These are phyloP conservation scores for Wickerhamomyces ciferrii DNA, from an alignment of 805 yeast genomes.

Conservation along the genomic window DNA sequence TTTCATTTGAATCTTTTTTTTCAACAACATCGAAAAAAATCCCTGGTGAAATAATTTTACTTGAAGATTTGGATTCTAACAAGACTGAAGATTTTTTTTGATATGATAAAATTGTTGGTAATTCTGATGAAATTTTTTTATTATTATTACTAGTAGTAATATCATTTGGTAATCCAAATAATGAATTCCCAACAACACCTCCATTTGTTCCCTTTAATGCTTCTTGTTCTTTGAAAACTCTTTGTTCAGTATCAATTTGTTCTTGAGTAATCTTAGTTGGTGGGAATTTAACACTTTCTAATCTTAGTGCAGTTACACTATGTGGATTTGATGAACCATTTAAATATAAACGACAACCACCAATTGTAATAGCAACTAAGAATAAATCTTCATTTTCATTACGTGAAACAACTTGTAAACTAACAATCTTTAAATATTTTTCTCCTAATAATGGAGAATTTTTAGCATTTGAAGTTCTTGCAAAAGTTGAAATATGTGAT, in stretches of 20 bases:
- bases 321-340: slow-evolving; percentile 33
- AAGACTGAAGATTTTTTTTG: slow-evolving; percentile 52
- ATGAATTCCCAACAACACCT: neutral
- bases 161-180: neutral
- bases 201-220: slow-evolving; percentile 21
- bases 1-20: slow-evolving; percentile 19
- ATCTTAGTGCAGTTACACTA: slow-evolving; percentile 33
- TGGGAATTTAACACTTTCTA: slow-evolving; percentile 57
- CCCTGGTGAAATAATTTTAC: slow-evolving; percentile 78
- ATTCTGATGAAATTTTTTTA: slow-evolving; percentile 17
- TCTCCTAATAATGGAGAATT: slow-evolving; percentile 51
- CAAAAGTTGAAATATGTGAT: slow-evolving; percentile 30
- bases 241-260: slow-evolving; percentile 17
- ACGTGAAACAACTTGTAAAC: slow-evolving; percentile 54
- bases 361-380: slow-evolving; percentile 72
- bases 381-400: slow-evolving; percentile 65
- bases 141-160: neutral
- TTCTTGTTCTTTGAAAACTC: slow-evolving; percentile 21
- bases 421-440: slow-evolving; percentile 55
- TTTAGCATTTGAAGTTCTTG: slow-evolving; percentile 38
- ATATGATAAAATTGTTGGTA: slow-evolving; percentile 33
- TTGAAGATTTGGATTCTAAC: slow-evolving; percentile 49
- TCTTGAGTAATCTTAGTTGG: slow-evolving; percentile 44
- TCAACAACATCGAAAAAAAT: slow-evolving; percentile 65
- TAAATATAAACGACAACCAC: slow-evolving; percentile 73